Conservation (phyloP, 2,329 filamentous ascomycete species). For the Xylaria sp. region DNA sequence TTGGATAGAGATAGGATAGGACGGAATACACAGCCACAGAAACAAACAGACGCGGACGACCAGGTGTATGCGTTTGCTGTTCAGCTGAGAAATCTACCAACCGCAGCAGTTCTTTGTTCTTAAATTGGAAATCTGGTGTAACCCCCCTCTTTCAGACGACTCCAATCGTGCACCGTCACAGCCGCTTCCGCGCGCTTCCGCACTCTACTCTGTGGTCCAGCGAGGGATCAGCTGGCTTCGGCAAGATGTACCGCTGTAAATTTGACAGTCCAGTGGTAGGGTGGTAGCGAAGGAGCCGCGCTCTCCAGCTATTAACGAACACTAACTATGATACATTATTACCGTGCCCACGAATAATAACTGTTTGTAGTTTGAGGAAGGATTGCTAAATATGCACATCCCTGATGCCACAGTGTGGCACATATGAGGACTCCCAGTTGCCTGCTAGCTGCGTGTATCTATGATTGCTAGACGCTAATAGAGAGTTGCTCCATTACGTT, state of each 20-base stretch:
- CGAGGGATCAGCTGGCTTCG: not conserved
- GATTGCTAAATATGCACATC: not conserved
- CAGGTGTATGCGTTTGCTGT: not conserved
- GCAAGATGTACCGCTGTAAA: not conserved
- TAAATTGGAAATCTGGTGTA: conserved; percentile 33
- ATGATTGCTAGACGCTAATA: not conserved
- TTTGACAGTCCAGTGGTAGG: not conserved
- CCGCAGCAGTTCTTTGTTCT: conserved; percentile 24
- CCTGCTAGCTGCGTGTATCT: no score
- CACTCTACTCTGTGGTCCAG: not conserved
- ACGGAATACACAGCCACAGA: conserved; percentile 24
- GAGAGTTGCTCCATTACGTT: no score
- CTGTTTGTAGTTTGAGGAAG: not conserved
- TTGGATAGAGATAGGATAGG: no score
- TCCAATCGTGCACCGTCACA: not conserved
- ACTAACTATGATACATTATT: no score
- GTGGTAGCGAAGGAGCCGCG: conserved; percentile 6
- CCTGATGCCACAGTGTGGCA: not conserved
- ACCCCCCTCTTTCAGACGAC: not conserved
- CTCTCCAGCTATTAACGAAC: not conserved
- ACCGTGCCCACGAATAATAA: not conserved
- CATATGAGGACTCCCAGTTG: not conserved
- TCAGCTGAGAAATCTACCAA: conserved; percentile 13
- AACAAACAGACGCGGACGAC: not conserved
- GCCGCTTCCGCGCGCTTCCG: conserved; percentile 31